A percentile compares a stretch with the other conserved stretches of the same genome.
Evolutionary conservation across 108 stramenopile species (phyloP).

Genomic region (Cyclostephanos invisitatus): DNA sequence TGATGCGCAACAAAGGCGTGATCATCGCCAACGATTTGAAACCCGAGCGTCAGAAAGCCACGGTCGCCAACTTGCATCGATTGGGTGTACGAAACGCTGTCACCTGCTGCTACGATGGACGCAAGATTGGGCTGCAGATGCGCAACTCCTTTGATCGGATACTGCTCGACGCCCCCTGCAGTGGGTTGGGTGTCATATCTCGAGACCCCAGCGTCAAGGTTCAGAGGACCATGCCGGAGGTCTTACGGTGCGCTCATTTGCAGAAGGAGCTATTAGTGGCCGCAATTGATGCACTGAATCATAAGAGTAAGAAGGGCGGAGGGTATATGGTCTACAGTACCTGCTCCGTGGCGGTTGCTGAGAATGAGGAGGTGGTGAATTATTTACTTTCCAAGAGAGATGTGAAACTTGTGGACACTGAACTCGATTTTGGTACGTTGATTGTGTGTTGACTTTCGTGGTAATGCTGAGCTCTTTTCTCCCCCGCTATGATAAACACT

Average conservation of each 20-base stretch:
- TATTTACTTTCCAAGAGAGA: conserved; percentile 94
- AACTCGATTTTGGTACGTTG: conserved; percentile 86
- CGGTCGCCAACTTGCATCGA: conserved; percentile 97
- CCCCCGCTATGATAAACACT: background rate
- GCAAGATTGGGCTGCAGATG: conserved; percentile 84
- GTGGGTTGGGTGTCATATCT: conserved; percentile 96
- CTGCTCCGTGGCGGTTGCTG: conserved; percentile 94
- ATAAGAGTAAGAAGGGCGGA: conserved; percentile 89
- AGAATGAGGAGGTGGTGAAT: conserved; percentile 99
- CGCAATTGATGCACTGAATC: conserved; percentile 96
- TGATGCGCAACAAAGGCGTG: conserved; percentile 96
- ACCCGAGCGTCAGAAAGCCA: conserved; percentile 94
- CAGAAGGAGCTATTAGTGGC: conserved; percentile 97
- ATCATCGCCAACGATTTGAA: conserved; percentile 97
- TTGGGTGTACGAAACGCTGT: conserved; percentile 95
- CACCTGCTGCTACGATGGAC: conserved; percentile 93
- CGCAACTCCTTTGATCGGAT: conserved; percentile 93
- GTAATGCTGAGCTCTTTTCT: background rate
- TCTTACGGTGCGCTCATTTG: conserved; percentile 88
- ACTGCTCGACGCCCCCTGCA: conserved; percentile 98
- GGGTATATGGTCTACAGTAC: conserved; percentile 98
- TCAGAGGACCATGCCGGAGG: conserved; percentile 91
- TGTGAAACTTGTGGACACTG: conserved; percentile 93
- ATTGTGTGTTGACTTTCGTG: background rate
- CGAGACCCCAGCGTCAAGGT: conserved; percentile 98